These are phyloP conservation scores for Cladosporium sp. DNA, from an alignment of 2,329 filamentous ascomycete species.

Conservation along the genomic window DNA sequence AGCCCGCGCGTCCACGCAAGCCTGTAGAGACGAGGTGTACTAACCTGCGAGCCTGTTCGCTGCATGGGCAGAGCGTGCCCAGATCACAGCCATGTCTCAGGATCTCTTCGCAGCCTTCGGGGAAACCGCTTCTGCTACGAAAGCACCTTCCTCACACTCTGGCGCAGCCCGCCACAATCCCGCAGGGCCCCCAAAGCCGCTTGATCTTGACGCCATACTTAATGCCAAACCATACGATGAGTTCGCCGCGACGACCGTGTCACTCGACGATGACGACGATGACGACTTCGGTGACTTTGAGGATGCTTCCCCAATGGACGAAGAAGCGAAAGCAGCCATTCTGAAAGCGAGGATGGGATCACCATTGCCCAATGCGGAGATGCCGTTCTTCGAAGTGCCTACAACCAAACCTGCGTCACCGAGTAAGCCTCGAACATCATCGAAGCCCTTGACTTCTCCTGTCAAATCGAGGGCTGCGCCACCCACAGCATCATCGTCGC, in stretches of 20 bases:
- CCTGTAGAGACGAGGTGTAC: background rate
- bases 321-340: background rate
- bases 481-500: background rate
- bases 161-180: conserved; percentile 5
- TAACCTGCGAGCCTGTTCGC: background rate
- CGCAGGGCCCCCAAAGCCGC: conserved; percentile 3
- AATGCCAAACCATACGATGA: conserved; percentile 8
- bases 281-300: conserved; percentile 55
- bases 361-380: conserved; percentile 2
- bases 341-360: conserved; percentile 8
- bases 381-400: conserved; percentile 8
- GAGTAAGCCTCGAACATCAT: background rate
- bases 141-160: conserved; percentile 28
- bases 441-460: background rate
- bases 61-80: background rate
- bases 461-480: background rate
- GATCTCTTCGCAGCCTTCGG: conserved; percentile 53
- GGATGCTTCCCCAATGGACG: conserved; percentile 29
- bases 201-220: conserved; percentile 36
- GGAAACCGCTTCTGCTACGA: background rate
- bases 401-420: background rate
- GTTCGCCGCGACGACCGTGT: conserved; percentile 17
- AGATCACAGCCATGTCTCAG: conserved; percentile 42
- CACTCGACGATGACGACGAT: conserved; percentile 39
- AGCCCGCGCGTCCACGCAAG: conserved; percentile 8